Evolutionary conservation across 495 filamentous ascomycete genomes (phyloP).

Genomic region (Neurospora sp.): DNA sequence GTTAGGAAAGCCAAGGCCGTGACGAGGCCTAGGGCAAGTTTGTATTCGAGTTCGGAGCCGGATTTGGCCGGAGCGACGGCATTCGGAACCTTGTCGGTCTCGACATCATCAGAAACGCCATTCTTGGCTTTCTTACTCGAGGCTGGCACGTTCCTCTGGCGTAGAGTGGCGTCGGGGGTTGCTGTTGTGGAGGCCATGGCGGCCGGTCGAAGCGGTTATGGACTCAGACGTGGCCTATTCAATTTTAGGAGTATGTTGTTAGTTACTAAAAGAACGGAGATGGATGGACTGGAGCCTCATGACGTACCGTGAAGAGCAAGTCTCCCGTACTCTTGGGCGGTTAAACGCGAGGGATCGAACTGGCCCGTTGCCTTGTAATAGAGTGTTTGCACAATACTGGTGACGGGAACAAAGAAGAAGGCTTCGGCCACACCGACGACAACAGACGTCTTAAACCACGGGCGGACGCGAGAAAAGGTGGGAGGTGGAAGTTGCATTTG

Average conservation of each 20-base stretch:
- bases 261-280: not conserved
- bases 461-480: not conserved
- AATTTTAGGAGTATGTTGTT: too few relatives aligned
- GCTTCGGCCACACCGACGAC: not conserved
- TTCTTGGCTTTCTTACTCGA: slow-evolving; percentile 37
- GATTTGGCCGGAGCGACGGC: slow-evolving; percentile 10
- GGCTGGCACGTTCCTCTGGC: slow-evolving; percentile 41
- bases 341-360: not conserved
- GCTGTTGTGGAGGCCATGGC: slow-evolving; percentile 24
- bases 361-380: not conserved
- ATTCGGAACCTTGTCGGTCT: slow-evolving; percentile 34
- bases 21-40: slow-evolving; percentile 65
- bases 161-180: slow-evolving; percentile 39
- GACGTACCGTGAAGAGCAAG: not conserved
- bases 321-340: not conserved
- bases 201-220: slow-evolving; percentile 11
- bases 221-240: not conserved
- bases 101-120: slow-evolving; percentile 30
- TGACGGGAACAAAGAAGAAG: not conserved
- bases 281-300: not conserved
- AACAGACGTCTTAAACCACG: not conserved
- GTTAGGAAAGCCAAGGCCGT: slow-evolving; percentile 81
- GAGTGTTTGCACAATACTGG: not conserved
- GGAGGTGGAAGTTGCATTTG: not conserved
- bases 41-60: slow-evolving; percentile 69